Evolutionary conservation across 2,329 filamentous ascomycete species (phyloP).

Genomic region (Xylaria multiplex): DNA sequence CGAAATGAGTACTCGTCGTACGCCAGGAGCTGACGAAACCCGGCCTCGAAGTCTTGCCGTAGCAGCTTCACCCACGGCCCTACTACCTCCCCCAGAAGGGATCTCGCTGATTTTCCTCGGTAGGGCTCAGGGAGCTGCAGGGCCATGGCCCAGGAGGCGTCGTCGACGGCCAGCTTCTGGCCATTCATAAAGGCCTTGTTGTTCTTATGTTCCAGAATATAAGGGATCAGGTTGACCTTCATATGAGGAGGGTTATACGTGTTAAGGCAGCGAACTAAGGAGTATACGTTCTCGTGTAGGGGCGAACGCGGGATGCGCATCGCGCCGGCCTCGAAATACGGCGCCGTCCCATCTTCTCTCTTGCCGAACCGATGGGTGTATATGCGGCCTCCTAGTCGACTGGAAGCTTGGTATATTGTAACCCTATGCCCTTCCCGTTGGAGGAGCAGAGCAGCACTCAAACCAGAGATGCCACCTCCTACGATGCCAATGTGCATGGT

Average conservation of each 20-base stretch:
- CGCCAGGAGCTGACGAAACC: constrained; percentile 25
- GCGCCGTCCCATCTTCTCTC: too few relatives aligned
- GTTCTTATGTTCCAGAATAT: constrained; percentile 28
- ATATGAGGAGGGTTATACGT: constrained; percentile 10
- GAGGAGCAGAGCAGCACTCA: constrained; percentile 29
- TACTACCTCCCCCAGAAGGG: constrained; percentile 24
- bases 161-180: too few relatives aligned
- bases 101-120: constrained; percentile 19
- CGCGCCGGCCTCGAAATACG: constrained; percentile 33
- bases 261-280: constrained; percentile 31
- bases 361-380: constrained; percentile 25
- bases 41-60: constrained; percentile 28
- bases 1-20: constrained; percentile 34
- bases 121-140: constrained; percentile 17
- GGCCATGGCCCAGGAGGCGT: too few relatives aligned
- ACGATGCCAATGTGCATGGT: constrained; percentile 36
- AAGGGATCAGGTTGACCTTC: constrained; percentile 31
- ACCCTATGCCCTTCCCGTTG: constrained; percentile 33
- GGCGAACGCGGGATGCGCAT: constrained; percentile 33
- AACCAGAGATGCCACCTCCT: constrained; percentile 31
- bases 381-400: constrained; percentile 31
- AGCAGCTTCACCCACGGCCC: constrained; percentile 25
- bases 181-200: constrained; percentile 11
- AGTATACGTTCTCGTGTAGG: constrained; percentile 29
- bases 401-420: constrained; percentile 28